Base-by-base conservation (phyloP, 78 protist species). In the Capsaspora owczarzaki region DNA sequence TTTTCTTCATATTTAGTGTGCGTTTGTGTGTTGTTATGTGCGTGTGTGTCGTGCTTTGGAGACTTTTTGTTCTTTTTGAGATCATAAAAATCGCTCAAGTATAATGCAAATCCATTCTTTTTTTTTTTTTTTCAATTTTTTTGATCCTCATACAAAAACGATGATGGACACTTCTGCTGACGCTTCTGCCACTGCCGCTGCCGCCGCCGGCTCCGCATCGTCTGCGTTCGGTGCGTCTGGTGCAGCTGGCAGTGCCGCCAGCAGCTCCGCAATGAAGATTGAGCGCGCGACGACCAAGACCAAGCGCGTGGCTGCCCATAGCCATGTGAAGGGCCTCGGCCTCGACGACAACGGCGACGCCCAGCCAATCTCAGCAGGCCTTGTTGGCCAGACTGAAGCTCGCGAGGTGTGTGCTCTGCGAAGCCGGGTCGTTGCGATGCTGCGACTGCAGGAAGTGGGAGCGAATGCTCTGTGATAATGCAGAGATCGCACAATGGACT, bases 261-360 rank as follows among this genome's bases (percentile, higher is more conserved):
- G 16, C 56, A 49, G 16, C 66, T 56, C 29, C 4, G 25, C 37
- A 60, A 79, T 94, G 85, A 87, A 84, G 83, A 93, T 94, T 40
- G 95, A 94, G 79, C 74, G 82, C 72, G 87, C 95, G 42, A 90
- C 95, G 20, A 85, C 93, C 5, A 84, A 87, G 66, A 75, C 89
- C 35, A 90, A 89, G 87, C 92, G 99, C 43, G 89, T 97, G 25
- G 93, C 97, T 12, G 61, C 98, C 8, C 99, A 98, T 74, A 72
- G 91, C 66, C 99, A 98, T 90, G 77, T 98, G 74, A 94, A 92
- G 78, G 99, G 99, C 20, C 87, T 98, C 6, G 99, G 99, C 5
- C 83, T 98, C 37, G 71, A 71, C 19, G 94, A 90, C 16, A 87
- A 88, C 29, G 99, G 99, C 37, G 41, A 37, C 14, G 97, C 97